Conservation (phyloP, 2,329 filamentous ascomycete species). For the Leptosphaerulina australis region DNA sequence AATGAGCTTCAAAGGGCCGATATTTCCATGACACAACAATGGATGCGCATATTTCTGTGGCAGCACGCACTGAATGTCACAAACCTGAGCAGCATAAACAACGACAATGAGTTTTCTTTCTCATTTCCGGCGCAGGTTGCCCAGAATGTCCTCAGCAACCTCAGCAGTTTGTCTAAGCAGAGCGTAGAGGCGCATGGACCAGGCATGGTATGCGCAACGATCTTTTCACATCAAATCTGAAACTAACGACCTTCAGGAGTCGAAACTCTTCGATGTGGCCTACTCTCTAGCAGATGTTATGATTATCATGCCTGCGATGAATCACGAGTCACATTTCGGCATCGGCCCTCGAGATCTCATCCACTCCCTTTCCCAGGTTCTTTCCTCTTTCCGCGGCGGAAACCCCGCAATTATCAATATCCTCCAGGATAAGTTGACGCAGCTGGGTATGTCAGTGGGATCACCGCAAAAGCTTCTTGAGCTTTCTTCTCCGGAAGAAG, state of each 20-base stretch:
- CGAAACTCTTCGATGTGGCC: constrained; percentile 45
- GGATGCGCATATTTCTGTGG: constrained; percentile 48
- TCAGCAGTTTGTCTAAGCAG: constrained; percentile 39
- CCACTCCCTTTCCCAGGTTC: constrained; percentile 39
- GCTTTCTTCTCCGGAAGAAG: constrained; percentile 41
- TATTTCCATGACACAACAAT: constrained; percentile 48
- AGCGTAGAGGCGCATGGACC: constrained; percentile 46
- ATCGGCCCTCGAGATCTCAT: constrained; percentile 44
- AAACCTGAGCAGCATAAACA: constrained; percentile 36
- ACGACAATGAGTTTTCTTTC: constrained; percentile 45
- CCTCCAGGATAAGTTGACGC: constrained; percentile 40
- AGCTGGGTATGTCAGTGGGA: constrained; percentile 34
- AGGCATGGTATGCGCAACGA: constrained; percentile 38
- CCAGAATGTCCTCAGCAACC: constrained; percentile 39
- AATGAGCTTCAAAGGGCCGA: constrained; percentile 47
- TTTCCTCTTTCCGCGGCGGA: constrained; percentile 41
- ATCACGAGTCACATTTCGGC: constrained; percentile 39
- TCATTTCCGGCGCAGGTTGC: constrained; percentile 45
- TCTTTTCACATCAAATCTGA: too few species aligned
- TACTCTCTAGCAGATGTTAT: constrained; percentile 47
- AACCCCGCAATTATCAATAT: constrained; percentile 45
- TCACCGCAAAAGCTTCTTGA: constrained; percentile 42
- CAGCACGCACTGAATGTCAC: constrained; percentile 46
- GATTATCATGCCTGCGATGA: constrained; percentile 45
- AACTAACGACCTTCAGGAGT: constrained; percentile 30